phyloP scores from a whole-genome alignment of 75 land plant species.

The Pinus albicaulis region DNA sequence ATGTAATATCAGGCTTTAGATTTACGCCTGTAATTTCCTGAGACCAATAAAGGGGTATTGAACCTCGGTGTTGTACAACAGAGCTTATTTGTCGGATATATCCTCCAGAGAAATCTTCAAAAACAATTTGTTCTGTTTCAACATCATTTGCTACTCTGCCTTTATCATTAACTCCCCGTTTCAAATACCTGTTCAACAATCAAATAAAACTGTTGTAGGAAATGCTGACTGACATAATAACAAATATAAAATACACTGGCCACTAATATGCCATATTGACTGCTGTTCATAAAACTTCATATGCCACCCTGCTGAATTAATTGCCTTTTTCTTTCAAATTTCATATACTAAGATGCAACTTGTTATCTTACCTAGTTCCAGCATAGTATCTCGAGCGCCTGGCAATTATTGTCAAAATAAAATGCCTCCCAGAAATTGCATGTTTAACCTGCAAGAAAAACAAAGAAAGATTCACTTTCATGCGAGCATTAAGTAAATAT shows the following conservation, averaged over 20 bases:
- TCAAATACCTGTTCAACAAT: conserved; percentile 51
- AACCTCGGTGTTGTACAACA: conserved; percentile 80
- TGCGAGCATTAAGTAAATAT: background rate
- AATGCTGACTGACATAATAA: background rate
- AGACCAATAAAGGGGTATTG: conserved; percentile 90
- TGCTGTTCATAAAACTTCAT: background rate
- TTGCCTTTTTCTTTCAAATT: background rate
- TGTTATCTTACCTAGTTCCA: conserved; percentile 65
- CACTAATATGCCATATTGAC: background rate
- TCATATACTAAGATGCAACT: background rate
- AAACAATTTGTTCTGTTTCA: conserved; percentile 85
- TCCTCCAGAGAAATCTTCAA: conserved; percentile 49
- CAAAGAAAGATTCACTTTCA: background rate
- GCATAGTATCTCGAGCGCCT: conserved; percentile 89
- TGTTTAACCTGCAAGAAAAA: conserved; percentile 41
- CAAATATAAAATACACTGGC: background rate
- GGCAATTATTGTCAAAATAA: conserved; percentile 70
- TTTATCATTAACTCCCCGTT: conserved; percentile 78
- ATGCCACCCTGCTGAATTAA: background rate
- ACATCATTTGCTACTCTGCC: conserved; percentile 93
- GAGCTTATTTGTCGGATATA: conserved; percentile 52
- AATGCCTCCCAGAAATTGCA: conserved; percentile 43
- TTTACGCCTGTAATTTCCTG: conserved; percentile 63
- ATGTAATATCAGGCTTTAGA: conserved; percentile 57
- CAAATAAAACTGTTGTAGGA: background rate